These are phyloP conservation scores for Cladophialophora exuberans DNA, from an alignment of 2,329 filamentous ascomycete species.

Conservation along the genomic window DNA sequence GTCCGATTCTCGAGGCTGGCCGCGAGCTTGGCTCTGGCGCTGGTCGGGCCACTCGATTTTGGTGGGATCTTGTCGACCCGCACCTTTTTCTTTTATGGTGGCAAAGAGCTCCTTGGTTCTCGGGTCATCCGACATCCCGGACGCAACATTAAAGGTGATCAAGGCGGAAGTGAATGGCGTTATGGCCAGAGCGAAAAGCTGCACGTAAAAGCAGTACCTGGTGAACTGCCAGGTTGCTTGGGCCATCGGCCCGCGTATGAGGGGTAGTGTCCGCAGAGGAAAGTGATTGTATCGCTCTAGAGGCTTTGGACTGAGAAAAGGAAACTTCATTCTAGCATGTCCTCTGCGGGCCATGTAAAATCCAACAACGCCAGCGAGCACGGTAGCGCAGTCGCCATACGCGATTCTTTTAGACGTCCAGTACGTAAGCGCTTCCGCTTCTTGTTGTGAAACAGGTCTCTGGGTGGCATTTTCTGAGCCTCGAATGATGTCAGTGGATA, in stretches of 20 bases:
- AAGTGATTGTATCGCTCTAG: slow-evolving; percentile 30
- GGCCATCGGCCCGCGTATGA: slow-evolving; percentile 27
- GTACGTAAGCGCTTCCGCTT: slow-evolving; percentile 31
- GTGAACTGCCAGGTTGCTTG: slow-evolving; percentile 31
- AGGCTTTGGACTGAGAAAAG: slow-evolving; percentile 30
- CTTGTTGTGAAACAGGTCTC: slow-evolving; percentile 27
- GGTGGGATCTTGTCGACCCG: neutral
- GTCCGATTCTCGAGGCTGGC: neutral
- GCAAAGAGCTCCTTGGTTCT: slow-evolving; percentile 27
- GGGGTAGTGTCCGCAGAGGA: slow-evolving; percentile 20
- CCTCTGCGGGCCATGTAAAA: slow-evolving; percentile 18
- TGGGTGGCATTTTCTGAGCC: slow-evolving; percentile 25
- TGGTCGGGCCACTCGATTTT: neutral
- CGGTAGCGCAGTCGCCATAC: slow-evolving; percentile 19
- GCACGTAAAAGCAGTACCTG: slow-evolving; percentile 25
- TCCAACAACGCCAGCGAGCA: slow-evolving; percentile 13
- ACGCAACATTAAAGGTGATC: slow-evolving; percentile 17
- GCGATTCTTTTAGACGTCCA: slow-evolving; percentile 22
- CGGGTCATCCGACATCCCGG: slow-evolving; percentile 26
- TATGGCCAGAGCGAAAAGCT: slow-evolving; percentile 18
- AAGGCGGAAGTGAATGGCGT: slow-evolving; percentile 23
- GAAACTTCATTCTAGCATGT: slow-evolving; percentile 33
- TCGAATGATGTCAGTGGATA: slow-evolving; percentile 29
- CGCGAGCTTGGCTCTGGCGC: neutral
- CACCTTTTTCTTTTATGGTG: slow-evolving; percentile 10